Evolutionary conservation across 2,329 filamentous ascomycete genomes (phyloP), one percentile per base, ranked within the genome.

Genomic region (Trichoderma brevicompactum): DNA sequence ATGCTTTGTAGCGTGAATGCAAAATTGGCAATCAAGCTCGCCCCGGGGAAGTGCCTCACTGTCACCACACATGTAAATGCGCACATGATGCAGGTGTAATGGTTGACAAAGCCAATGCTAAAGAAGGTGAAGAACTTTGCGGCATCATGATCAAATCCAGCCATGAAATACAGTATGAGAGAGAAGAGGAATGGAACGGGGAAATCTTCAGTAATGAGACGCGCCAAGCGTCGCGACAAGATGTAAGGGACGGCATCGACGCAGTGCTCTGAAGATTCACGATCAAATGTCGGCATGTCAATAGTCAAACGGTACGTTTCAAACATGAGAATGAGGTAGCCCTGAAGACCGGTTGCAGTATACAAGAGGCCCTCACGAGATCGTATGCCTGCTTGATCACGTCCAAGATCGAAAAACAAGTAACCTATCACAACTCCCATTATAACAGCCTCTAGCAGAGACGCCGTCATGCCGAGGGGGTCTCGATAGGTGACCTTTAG

Each of bases 141-240:
- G 0, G 82, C 85, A 8, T 88, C 83, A 2, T 83, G 80, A 53
- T 90, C 85, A 69, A 92, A 91, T 0, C 89, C 90, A 7, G 87
- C 85, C 88, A 93, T 92, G 74, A 92, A 93, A 75, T 93, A 94
- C 72, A 88, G 89, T 7, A 93, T 88, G 2, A 87, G 77, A 6
- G 87, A 87, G 72, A 89, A 93, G 3, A 92, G 74, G 15, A 92
- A 82, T 0, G 90, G 90, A 1, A 92, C 89, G 0, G 89, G 89
- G 0, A 93, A 72, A 71, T 93, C 90, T 72, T 94, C 90, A 0
- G 89, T 86, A 1, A 88, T 81, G 23, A 92, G 77, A 6, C 89
- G 83, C 0, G 91, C 89, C 5, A 92, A 75, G 32, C 91, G 83
- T 48, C 91, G 82, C 17, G 90, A 92, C 1, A 92, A 72, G 1